Evolutionary conservation across 495 filamentous ascomycete species (phyloP), one percentile per base, ranked within the genome.

Genomic region (Geoglossum glabrum): DNA sequence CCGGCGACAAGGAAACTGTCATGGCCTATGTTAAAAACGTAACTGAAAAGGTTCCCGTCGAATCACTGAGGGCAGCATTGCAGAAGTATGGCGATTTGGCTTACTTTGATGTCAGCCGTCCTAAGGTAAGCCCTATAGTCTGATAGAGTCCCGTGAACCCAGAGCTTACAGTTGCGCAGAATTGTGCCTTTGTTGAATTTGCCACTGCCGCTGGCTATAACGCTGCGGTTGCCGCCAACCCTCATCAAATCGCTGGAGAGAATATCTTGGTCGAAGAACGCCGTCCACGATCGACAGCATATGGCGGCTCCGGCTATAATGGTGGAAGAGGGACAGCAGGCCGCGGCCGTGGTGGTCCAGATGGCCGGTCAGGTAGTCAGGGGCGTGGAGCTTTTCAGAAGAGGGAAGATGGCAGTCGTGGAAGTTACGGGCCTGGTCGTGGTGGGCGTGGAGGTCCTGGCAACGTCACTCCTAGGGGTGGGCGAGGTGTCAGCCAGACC

Each of bases 181-280:
- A 89, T 73, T 95, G 88, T 65, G 93, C 92, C 28, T 95, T 95
- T 66, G 85, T 95, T 60, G 93, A 98, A 66, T 98, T 93, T 66
- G 81, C 79, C 63, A 85, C 84, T 40, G 64, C 78, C 50, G 76
- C 86, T 50, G 87, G 79, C 23, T 96, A 90, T 67, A 73, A 81
- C 62, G 83, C 85, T 60, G 92, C 92, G 26, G 76, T 87, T 40
- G 78, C 77, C 58, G 85, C 81, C 58, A 97, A 92, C 73, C 90
- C 93, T 10, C 88, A 92, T 72, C 76, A 77, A 50, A 79, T 98
- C 56, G 84, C 80, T 57, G 82, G 78, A 65, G 85, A 93, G 69
- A 81, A 80, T 63, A 79, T 98, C 62, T 70, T 75, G 57, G 86
- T 98, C 30, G 93, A 97, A 69, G 86, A 90, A 68, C 90, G 92